A percentile compares a stretch with the other conserved stretches of the same genome.
Evolutionary conservation across 495 filamentous ascomycete species (phyloP).

Genomic region (Penicillium crystallinum): DNA sequence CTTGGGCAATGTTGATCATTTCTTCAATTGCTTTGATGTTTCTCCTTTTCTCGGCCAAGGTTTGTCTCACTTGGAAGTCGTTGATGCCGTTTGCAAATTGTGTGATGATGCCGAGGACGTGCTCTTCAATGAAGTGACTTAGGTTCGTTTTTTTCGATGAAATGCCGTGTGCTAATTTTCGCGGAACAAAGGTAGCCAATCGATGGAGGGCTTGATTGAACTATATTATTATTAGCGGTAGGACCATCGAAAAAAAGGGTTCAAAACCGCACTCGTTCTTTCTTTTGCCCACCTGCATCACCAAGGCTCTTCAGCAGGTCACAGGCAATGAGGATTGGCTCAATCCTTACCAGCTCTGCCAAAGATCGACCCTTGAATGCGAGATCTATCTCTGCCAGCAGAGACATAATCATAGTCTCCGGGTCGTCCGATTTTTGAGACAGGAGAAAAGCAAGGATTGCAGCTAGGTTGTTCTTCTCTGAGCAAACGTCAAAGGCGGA

Average conservation of each 20-base stretch:
- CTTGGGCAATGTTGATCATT: conserved; percentile 71
- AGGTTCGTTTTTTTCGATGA: conserved; percentile 51
- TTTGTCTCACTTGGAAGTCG: conserved; percentile 53
- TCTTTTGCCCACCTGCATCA: conserved; percentile 59
- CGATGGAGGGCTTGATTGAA: conserved; percentile 59
- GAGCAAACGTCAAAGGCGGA: conserved; percentile 53
- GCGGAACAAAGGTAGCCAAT: conserved; percentile 59
- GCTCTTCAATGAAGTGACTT: conserved; percentile 71
- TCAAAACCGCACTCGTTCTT: conserved; percentile 43
- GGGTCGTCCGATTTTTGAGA: conserved; percentile 63
- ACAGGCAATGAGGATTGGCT: conserved; percentile 68
- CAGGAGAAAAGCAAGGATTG: conserved; percentile 74
- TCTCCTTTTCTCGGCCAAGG: conserved; percentile 63
- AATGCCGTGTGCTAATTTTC: conserved; percentile 46
- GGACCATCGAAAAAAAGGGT: neutral
- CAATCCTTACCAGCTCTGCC: conserved; percentile 63
- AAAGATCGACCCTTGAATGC: conserved; percentile 63
- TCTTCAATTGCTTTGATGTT: conserved; percentile 79
- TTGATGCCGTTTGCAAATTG: conserved; percentile 78
- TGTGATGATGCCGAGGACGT: conserved; percentile 84
- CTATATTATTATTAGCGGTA: conserved; percentile 12
- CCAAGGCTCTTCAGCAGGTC: conserved; percentile 80
- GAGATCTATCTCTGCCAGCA: conserved; percentile 59
- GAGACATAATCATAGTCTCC: conserved; percentile 61
- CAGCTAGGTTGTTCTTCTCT: conserved; percentile 65